Conservation (phyloP, 768 basidiomycete species). For the Panellus pusillus region DNA sequence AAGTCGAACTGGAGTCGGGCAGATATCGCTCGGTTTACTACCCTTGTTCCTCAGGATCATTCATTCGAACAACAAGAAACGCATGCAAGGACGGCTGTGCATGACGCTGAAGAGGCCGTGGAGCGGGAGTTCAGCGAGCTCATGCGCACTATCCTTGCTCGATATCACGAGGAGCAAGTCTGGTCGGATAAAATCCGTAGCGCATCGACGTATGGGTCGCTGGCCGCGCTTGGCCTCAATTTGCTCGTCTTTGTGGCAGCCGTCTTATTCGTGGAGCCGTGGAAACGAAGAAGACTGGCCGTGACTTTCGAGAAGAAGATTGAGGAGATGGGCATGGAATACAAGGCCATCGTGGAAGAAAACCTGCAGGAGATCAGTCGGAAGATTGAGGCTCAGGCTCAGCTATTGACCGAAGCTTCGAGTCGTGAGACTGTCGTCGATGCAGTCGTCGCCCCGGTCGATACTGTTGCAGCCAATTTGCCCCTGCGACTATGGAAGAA, state of each 20-base stretch:
- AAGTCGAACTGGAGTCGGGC: constrained; percentile 91
- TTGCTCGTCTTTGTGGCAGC: constrained; percentile 88
- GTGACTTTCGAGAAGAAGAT: constrained; percentile 89
- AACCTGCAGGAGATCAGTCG: constrained; percentile 49
- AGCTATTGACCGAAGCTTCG: constrained; percentile 28
- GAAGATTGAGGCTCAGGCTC: constrained; percentile 49
- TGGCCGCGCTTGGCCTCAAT: constrained; percentile 85
- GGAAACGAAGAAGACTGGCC: constrained; percentile 86
- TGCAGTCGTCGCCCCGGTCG: neutral
- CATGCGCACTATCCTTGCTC: constrained; percentile 82
- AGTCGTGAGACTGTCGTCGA: constrained; percentile 10
- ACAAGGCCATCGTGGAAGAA: constrained; percentile 47
- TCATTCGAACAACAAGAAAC: constrained; percentile 78
- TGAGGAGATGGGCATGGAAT: constrained; percentile 58
- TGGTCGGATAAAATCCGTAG: constrained; percentile 99
- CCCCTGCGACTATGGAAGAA: constrained; percentile 8
- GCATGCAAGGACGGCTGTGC: constrained; percentile 64
- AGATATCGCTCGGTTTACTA: constrained; percentile 87
- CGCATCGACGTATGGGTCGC: constrained; percentile 89
- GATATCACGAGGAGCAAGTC: constrained; percentile 98
- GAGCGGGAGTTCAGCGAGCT: constrained; percentile 87
- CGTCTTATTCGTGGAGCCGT: constrained; percentile 91
- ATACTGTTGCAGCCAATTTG: neutral
- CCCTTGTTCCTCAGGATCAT: constrained; percentile 89
- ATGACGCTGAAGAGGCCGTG: constrained; percentile 72